Evolutionary conservation across 116 monocot genomes (phyloP).

Genomic region (Dioscorea cayenensis): DNA sequence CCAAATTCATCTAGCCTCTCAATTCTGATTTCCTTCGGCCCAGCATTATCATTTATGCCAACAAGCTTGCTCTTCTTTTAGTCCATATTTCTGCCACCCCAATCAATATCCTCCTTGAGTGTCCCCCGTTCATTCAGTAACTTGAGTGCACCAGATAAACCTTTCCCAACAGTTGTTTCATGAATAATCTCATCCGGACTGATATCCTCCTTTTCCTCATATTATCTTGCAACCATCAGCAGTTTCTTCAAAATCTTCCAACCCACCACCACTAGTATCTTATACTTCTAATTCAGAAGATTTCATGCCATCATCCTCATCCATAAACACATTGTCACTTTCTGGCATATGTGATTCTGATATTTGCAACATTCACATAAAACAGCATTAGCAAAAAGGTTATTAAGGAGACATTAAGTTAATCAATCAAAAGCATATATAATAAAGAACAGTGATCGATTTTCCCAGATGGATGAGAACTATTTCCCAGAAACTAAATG

Average conservation of each 20-base stretch:
- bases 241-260: constrained; percentile 45
- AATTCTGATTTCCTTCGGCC: constrained; percentile 85
- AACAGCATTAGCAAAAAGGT: not conserved
- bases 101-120: constrained; percentile 81
- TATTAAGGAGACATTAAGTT: not conserved
- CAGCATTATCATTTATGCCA: constrained; percentile 64
- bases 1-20: constrained; percentile 96
- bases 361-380: not conserved
- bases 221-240: constrained; percentile 6
- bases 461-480: too few species aligned
- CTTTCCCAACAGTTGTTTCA: constrained; percentile 85
- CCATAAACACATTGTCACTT: constrained; percentile 80
- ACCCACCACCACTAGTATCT: constrained; percentile 18
- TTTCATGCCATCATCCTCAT: constrained; percentile 49
- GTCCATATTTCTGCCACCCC: constrained; percentile 97
- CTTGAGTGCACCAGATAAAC: constrained; percentile 81
- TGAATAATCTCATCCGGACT: constrained; percentile 80
- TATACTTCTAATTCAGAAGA: constrained; percentile 23
- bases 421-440: not conserved
- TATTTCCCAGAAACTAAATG: not conserved
- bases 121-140: constrained; percentile 81
- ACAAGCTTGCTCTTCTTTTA: constrained; percentile 97
- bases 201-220: constrained; percentile 45
- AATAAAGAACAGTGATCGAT: too few species aligned
- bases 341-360: constrained; percentile 63